Percentiles rank a stretch among this genome's conserved stretches.
phyloP scores from a whole-genome alignment of 768 basidiomycete species.

The Fomitopsis serialis region DNA sequence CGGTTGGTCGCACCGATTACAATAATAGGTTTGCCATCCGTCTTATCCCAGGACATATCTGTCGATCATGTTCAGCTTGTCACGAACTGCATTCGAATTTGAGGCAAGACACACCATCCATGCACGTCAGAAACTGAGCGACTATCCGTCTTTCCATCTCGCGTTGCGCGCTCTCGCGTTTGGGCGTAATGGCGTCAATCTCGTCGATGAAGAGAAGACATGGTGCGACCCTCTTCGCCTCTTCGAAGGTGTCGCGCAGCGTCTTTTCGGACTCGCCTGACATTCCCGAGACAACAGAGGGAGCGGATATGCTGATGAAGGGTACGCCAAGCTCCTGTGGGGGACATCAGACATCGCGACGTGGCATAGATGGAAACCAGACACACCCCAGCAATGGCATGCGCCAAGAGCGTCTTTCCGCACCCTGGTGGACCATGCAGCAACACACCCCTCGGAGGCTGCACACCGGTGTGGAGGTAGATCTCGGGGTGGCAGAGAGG shows the following conservation, averaged over 20 bases:
- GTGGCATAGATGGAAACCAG: neutral
- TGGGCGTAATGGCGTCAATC: constrained; percentile 96
- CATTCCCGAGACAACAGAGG: constrained; percentile 96
- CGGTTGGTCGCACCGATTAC: constrained; percentile 97
- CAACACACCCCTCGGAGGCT: constrained; percentile 87
- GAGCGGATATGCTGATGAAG: constrained; percentile 92
- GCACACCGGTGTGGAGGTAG: constrained; percentile 88
- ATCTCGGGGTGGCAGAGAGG: constrained; percentile 94
- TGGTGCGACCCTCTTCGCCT: constrained; percentile 92
- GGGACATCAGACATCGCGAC: neutral
- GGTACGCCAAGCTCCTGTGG: constrained; percentile 84
- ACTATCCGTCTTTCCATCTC: constrained; percentile 99
- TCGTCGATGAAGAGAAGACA: constrained; percentile 96
- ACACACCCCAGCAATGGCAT: constrained; percentile 91
- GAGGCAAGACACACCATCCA: constrained; percentile 72
- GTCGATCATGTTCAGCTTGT: neutral
- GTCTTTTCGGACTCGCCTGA: constrained; percentile 98
- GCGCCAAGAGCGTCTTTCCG: constrained; percentile 91
- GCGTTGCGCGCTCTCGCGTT: constrained; percentile 94
- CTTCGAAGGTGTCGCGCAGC: constrained; percentile 91
- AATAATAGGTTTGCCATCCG: constrained; percentile 85
- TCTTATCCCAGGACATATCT: constrained; percentile 97
- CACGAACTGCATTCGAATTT: neutral
- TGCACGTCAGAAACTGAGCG: constrained; percentile 95
- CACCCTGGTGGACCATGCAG: constrained; percentile 96